Evolutionary conservation across 2,329 filamentous ascomycete genomes (phyloP).

Genomic region (Mycosphaerella sp.): DNA sequence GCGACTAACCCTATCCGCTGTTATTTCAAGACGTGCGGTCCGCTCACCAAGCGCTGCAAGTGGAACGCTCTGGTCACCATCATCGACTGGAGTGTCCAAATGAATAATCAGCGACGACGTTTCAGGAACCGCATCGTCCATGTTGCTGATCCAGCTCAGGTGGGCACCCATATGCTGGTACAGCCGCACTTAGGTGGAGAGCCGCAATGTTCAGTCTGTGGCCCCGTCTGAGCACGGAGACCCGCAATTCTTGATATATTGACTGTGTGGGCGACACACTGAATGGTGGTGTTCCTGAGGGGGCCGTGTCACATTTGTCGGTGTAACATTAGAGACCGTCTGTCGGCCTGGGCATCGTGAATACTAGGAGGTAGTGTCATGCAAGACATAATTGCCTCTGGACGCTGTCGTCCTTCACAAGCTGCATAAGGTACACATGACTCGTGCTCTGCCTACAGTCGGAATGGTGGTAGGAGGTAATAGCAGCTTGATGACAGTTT

Average conservation of each 20-base stretch:
- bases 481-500: neutral
- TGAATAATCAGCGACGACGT: constrained; percentile 12
- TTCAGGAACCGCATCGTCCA: constrained; percentile 25
- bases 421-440: neutral
- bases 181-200: constrained; percentile 10
- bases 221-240: neutral
- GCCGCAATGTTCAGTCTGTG: neutral
- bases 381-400: neutral
- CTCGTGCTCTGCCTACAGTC: constrained; percentile 5
- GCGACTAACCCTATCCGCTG: constrained; percentile 4
- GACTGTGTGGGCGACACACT: constrained; percentile 4
- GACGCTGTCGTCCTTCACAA: constrained; percentile 4
- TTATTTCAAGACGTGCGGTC: neutral
- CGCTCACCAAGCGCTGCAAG: neutral
- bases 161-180: constrained; percentile 6
- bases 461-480: constrained; percentile 2
- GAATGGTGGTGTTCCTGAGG: constrained; percentile 2
- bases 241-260: neutral
- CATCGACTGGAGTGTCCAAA: neutral
- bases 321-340: constrained; percentile 1
- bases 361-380: neutral
- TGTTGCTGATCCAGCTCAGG: constrained; percentile 10
- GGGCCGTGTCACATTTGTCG: constrained; percentile 7
- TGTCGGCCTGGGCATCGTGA: neutral
- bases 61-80: too few species aligned